These are phyloP conservation scores for Alternaria panax DNA, from an alignment of 2,329 filamentous ascomycete genomes.

Conservation along the genomic window DNA sequence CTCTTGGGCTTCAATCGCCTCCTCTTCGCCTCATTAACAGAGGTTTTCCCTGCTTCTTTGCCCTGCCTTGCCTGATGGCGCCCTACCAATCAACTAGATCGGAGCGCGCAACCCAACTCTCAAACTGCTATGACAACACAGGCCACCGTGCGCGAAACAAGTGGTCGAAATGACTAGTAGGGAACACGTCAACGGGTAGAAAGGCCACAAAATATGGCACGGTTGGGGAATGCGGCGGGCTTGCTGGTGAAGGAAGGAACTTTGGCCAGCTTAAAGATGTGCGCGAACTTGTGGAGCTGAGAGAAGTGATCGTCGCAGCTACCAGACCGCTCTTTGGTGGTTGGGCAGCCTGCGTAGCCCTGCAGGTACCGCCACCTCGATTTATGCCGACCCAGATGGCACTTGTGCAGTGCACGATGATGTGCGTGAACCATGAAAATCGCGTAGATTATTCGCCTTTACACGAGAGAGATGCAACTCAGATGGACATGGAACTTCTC, in stretches of 20 bases:
- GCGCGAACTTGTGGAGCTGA: constrained; percentile 40
- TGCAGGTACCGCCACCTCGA: constrained; percentile 28
- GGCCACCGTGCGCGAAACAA: constrained; percentile 2
- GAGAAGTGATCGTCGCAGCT: constrained; percentile 24
- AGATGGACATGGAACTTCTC: not conserved
- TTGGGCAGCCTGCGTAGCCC: constrained; percentile 23
- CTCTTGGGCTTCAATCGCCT: constrained; percentile 26
- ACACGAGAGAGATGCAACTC: not conserved
- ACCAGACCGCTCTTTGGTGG: constrained; percentile 33
- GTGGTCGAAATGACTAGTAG: not conserved
- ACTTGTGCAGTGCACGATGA: constrained; percentile 25
- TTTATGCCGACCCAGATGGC: constrained; percentile 14
- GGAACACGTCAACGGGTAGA: constrained; percentile 6
- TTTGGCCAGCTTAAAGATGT: constrained; percentile 17
- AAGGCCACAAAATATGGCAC: constrained; percentile 16
- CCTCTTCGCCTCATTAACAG: constrained; percentile 1
- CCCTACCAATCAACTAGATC: constrained; percentile 1
- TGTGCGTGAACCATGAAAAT: constrained; percentile 30
- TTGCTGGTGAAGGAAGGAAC: constrained; percentile 7
- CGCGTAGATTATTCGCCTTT: constrained; percentile 1
- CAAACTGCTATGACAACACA: not conserved
- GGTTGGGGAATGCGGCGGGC: constrained; percentile 21
- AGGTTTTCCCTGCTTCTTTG: constrained; percentile 1
- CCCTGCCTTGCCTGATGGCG: constrained; percentile 1
- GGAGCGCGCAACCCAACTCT: not conserved